phyloP scores from a whole-genome alignment of 2,329 filamentous ascomycete species.

The Didymella pomorum region DNA sequence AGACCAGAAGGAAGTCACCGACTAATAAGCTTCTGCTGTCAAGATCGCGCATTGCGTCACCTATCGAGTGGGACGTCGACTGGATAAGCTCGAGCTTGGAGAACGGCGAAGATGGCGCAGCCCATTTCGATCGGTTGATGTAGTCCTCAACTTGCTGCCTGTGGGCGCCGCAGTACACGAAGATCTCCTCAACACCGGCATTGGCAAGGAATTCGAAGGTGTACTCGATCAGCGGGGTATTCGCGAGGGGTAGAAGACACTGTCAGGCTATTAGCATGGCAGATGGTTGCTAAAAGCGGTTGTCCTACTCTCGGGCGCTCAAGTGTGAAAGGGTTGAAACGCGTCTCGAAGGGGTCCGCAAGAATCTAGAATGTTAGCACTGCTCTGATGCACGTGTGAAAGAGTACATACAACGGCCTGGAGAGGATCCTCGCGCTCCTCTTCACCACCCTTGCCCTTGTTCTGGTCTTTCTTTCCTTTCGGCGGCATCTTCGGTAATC shows the following conservation, averaged over 20 bases:
- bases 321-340: conserved; percentile 88
- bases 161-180: conserved; percentile 89
- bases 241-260: conserved; percentile 93
- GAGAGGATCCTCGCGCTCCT: conserved; percentile 68
- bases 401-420: conserved; percentile 65
- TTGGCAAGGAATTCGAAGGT: conserved; percentile 95
- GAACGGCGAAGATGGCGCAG: conserved; percentile 78
- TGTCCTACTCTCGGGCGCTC: conserved; percentile 78
- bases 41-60: conserved; percentile 93
- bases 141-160: conserved; percentile 88
- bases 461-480: conserved; percentile 57
- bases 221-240: conserved; percentile 95
- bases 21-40: conserved; percentile 85
- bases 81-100: conserved; percentile 82
- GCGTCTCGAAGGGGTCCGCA: conserved; percentile 91
- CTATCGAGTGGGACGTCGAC: conserved; percentile 84
- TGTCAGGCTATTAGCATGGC: conserved; percentile 51
- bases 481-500: conserved; percentile 53
- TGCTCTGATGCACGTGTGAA: conserved; percentile 13
- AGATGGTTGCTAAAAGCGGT: neutral
- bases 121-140: conserved; percentile 80
- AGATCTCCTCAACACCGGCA: conserved; percentile 93
- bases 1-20: conserved; percentile 90
- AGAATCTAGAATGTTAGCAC: conserved; percentile 68
- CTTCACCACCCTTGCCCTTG: conserved; percentile 56